Evolutionary conservation across 2,329 filamentous ascomycete species (phyloP).

Genomic region (Nigrospora oryzae): DNA sequence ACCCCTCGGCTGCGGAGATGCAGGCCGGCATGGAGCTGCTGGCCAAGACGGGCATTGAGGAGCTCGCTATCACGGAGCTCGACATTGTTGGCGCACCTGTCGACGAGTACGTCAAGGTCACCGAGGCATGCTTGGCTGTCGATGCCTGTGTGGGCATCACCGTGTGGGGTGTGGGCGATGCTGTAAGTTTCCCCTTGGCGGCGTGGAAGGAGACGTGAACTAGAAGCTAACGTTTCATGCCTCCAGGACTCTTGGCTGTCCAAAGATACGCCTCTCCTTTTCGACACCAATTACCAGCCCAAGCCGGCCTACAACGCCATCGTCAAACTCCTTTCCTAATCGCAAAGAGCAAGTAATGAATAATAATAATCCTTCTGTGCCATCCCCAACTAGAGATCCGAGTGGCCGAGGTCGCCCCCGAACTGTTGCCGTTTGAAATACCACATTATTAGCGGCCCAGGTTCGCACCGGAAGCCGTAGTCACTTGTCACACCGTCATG

Average conservation of each 20-base stretch:
- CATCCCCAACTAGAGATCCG: too few species aligned
- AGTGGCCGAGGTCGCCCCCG: too few species aligned
- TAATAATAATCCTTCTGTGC: too few species aligned
- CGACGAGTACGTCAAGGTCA: slow-evolving; percentile 32
- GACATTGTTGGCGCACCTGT: slow-evolving; percentile 39
- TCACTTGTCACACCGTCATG: too few species aligned
- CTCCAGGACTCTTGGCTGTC: slow-evolving; percentile 10
- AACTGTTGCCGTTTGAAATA: too few species aligned
- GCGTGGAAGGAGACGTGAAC: background rate
- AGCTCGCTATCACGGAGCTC: slow-evolving; percentile 49
- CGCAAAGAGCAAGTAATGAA: too few species aligned
- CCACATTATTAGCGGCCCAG: too few species aligned
- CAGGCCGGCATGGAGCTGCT: slow-evolving; percentile 32
- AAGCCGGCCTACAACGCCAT: slow-evolving; percentile 10
- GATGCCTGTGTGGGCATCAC: slow-evolving; percentile 43
- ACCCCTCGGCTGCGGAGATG: slow-evolving; percentile 26
- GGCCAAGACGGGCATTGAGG: slow-evolving; percentile 30
- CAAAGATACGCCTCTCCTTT: slow-evolving; percentile 9
- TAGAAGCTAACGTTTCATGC: background rate
- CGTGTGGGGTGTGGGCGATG: slow-evolving; percentile 26
- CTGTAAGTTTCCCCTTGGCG: slow-evolving; percentile 3
- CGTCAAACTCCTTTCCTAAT: slow-evolving; percentile 6
- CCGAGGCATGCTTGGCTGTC: slow-evolving; percentile 35
- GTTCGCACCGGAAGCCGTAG: too few species aligned
- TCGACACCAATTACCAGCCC: slow-evolving; percentile 7